phyloP scores from a whole-genome alignment of 768 basidiomycete species.

The Cystofilobasidium bisporidii region DNA sequence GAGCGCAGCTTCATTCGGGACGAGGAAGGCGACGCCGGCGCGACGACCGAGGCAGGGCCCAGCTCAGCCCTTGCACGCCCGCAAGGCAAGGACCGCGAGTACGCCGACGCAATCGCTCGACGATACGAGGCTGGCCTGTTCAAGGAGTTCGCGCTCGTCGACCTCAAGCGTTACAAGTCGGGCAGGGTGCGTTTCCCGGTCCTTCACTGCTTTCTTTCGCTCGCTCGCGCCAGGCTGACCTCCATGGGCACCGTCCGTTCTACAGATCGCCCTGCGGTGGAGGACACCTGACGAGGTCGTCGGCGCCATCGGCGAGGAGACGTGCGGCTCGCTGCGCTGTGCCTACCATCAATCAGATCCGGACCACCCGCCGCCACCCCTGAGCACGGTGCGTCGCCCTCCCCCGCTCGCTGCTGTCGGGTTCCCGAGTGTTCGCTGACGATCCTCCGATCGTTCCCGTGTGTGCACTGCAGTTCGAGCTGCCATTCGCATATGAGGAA shows the following conservation, averaged over 20 bases:
- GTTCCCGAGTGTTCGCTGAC: neutral
- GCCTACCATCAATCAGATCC: constrained; percentile 47
- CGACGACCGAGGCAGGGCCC: constrained; percentile 50
- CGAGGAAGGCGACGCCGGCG: neutral
- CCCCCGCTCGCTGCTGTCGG: neutral
- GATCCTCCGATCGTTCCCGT: neutral
- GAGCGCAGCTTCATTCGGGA: constrained; percentile 9
- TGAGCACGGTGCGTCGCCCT: constrained; percentile 11
- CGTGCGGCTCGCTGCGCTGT: constrained; percentile 85
- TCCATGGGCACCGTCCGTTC: too few relatives aligned
- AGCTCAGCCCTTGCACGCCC: constrained; percentile 50
- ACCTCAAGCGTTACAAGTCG: constrained; percentile 91
- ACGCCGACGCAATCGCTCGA: constrained; percentile 76
- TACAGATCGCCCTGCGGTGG: constrained; percentile 83
- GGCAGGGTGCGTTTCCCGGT: constrained; percentile 61
- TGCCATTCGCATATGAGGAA: constrained; percentile 83
- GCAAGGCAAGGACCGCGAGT: constrained; percentile 45
- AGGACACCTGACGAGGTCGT: constrained; percentile 84
- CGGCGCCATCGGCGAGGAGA: constrained; percentile 69
- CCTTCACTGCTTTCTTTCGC: too few relatives aligned
- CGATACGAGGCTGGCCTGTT: constrained; percentile 84
- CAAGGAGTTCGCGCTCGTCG: constrained; percentile 60
- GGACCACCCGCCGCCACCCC: neutral
- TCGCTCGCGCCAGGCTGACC: too few relatives aligned
- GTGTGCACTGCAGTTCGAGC: constrained; percentile 48